phyloP scores from a whole-genome alignment of 2,329 filamentous ascomycete genomes.

The Xylaria sp. region DNA sequence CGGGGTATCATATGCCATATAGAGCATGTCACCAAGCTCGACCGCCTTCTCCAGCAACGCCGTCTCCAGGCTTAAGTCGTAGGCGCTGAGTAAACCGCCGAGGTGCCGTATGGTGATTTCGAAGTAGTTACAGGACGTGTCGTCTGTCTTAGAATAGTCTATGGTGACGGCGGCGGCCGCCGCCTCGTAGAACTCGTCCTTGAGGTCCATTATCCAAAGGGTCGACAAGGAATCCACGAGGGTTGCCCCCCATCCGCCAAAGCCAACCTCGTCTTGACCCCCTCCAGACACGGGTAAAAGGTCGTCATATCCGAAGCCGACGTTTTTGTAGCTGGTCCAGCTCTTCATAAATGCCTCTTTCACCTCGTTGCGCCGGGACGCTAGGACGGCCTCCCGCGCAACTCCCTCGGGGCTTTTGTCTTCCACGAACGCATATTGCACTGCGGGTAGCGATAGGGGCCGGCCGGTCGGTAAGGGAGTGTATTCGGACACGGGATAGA shows the following conservation, averaged over 20 bases:
- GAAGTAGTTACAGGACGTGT: constrained; percentile 55
- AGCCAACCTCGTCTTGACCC: constrained; percentile 43
- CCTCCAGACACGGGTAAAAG: constrained; percentile 45
- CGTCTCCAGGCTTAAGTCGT: constrained; percentile 56
- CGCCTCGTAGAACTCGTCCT: constrained; percentile 65
- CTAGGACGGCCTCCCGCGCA: constrained; percentile 43
- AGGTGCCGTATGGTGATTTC: constrained; percentile 60
- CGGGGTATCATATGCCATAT: constrained; percentile 60
- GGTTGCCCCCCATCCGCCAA: constrained; percentile 61
- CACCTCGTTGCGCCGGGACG: constrained; percentile 51
- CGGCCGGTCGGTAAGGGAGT: constrained; percentile 43
- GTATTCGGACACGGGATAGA: constrained; percentile 44
- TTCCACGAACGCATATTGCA: constrained; percentile 45
- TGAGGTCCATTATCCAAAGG: constrained; percentile 69
- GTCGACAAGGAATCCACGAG: constrained; percentile 70
- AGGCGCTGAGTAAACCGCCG: constrained; percentile 57
- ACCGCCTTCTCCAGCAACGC: constrained; percentile 56
- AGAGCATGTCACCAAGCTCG: constrained; percentile 60
- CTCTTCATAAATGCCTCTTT: constrained; percentile 56
- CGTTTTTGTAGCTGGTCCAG: constrained; percentile 61
- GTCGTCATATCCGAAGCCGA: constrained; percentile 46
- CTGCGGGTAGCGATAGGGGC: constrained; percentile 42
- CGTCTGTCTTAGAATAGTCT: constrained; percentile 58
- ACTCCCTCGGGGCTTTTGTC: constrained; percentile 43
- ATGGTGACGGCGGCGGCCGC: constrained; percentile 60